These are phyloP conservation scores for Lizonia empirigonia DNA, from an alignment of 2,329 filamentous ascomycete species.

Conservation along the genomic window DNA sequence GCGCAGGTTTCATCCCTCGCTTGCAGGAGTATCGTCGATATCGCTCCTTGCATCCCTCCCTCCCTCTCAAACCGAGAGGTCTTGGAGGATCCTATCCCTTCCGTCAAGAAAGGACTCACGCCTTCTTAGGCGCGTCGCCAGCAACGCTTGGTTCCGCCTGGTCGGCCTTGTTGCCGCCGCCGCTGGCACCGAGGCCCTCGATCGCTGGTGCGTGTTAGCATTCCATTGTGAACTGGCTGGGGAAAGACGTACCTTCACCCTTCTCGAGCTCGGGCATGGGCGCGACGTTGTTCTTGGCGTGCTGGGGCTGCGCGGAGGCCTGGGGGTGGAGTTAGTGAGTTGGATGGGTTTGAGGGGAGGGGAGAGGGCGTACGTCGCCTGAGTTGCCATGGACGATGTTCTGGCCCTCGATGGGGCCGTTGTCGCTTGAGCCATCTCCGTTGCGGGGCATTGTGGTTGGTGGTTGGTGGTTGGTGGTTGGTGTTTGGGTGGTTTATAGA, in stretches of 20 bases:
- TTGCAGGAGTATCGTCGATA: conserved; percentile 21
- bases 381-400: conserved; percentile 47
- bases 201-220: conserved; percentile 7
- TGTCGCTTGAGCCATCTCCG: conserved; percentile 50
- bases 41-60: conserved; percentile 14
- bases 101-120: background rate
- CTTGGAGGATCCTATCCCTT: background rate
- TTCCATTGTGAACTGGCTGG: background rate
- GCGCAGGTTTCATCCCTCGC: conserved; percentile 14
- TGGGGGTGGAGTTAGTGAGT: conserved; percentile 14
- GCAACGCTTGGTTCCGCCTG: conserved; percentile 16
- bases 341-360: conserved; percentile 2
- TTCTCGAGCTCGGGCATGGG: conserved; percentile 48
- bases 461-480: background rate
- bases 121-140: conserved; percentile 12
- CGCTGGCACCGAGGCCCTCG: conserved; percentile 15
- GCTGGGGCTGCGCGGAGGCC: conserved; percentile 34
- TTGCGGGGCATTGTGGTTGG: conserved; percentile 47
- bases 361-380: conserved; percentile 39
- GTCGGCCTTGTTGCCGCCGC: conserved; percentile 17
- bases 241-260: conserved; percentile 39
- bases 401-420: conserved; percentile 48
- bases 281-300: conserved; percentile 48
- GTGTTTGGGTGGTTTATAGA: background rate
- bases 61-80: background rate